phyloP scores from a whole-genome alignment of 768 basidiomycete genomes.

The Amanita muscaria region DNA sequence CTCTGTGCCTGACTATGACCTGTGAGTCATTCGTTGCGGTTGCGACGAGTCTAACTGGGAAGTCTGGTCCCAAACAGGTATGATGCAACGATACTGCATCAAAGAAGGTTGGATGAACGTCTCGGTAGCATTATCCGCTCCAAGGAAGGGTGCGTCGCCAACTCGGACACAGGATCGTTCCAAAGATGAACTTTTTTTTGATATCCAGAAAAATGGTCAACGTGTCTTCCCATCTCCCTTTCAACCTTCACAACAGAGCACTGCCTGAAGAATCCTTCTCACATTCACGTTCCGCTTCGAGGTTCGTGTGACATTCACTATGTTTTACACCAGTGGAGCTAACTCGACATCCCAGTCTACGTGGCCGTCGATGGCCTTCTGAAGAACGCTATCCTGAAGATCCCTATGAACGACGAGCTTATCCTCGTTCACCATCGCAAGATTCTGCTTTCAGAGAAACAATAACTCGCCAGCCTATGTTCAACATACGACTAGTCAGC shows the following conservation, averaged over 20 bases:
- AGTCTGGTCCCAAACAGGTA: constrained; percentile 10
- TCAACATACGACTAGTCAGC: constrained; percentile 25
- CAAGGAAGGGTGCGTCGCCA: constrained; percentile 45
- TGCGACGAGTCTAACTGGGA: not conserved
- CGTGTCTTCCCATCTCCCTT: constrained; percentile 49
- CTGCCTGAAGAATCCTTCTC: constrained; percentile 18
- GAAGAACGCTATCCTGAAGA: constrained; percentile 6
- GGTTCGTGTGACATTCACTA: constrained; percentile 16
- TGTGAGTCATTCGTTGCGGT: constrained; percentile 1
- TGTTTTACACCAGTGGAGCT: too few relatives aligned
- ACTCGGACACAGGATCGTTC: constrained; percentile 1
- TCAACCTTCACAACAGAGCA: constrained; percentile 42
- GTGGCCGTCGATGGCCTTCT: constrained; percentile 13
- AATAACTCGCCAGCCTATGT: constrained; percentile 16
- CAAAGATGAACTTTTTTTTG: constrained; percentile 2
- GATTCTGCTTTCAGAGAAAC: constrained; percentile 10
- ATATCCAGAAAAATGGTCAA: constrained; percentile 60
- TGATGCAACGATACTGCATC: constrained; percentile 27
- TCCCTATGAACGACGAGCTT: not conserved
- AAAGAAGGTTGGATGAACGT: constrained; percentile 43
- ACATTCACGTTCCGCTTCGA: constrained; percentile 21
- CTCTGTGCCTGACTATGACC: constrained; percentile 16
- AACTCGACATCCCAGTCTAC: constrained; percentile 11
- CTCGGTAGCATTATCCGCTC: constrained; percentile 49
- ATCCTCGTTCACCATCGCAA: constrained; percentile 11